Evolutionary conservation across 768 basidiomycete species (phyloP).

Genomic region (Melanogaster broomeanus): DNA sequence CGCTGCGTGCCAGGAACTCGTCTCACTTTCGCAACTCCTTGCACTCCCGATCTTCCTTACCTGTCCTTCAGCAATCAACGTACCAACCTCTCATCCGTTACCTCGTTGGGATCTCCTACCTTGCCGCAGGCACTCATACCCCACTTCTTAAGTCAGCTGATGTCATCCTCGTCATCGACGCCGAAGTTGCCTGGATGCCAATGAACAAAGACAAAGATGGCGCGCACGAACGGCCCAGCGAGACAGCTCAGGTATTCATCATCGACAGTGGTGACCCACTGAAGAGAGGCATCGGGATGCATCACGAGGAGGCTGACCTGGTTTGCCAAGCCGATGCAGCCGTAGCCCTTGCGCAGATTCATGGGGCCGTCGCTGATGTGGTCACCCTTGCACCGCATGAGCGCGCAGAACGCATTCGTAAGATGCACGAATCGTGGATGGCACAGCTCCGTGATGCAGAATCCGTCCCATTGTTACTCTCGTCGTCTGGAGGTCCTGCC

Average conservation of each 20-base stretch:
- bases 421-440: conserved; percentile 29
- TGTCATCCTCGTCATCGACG: conserved; percentile 64
- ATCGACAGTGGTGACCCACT: conserved; percentile 66
- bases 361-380: conserved; percentile 17
- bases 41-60: conserved; percentile 55
- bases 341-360: conserved; percentile 51
- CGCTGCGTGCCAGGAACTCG: conserved; percentile 46
- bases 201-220: conserved; percentile 39
- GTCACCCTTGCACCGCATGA: conserved; percentile 11
- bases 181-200: conserved; percentile 67
- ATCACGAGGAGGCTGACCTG: conserved; percentile 56
- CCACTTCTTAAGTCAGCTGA: conserved; percentile 55
- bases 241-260: conserved; percentile 53
- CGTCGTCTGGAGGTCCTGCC: conserved; percentile 12
- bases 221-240: conserved; percentile 34
- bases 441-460: conserved; percentile 34
- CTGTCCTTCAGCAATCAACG: conserved; percentile 51
- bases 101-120: conserved; percentile 54
- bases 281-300: conserved; percentile 47
- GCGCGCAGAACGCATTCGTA: conserved; percentile 16
- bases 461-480: conserved; percentile 16
- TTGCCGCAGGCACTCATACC: conserved; percentile 46
- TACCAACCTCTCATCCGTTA: conserved; percentile 60
- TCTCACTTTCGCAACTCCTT: conserved; percentile 49
- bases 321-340: conserved; percentile 59